Evolutionary conservation across 1,284 basidiomycete genomes (phyloP).

Genomic region (Cerioporus squamosus): DNA sequence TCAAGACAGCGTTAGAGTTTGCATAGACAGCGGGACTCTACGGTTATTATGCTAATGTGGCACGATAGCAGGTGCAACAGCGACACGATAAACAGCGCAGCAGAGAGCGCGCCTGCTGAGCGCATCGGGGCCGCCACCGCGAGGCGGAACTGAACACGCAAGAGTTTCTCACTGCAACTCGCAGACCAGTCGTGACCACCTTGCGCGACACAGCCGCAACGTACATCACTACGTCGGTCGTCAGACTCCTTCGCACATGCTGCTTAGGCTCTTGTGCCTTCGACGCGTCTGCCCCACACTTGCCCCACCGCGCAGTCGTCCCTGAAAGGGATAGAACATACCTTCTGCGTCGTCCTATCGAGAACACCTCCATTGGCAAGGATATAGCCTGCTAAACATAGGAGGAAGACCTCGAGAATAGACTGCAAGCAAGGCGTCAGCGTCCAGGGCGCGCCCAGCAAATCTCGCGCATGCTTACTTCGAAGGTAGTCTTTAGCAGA

Average conservation of each 20-base stretch:
- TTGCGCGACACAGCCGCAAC: no score
- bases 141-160: no score
- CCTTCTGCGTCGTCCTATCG: constrained; percentile 89
- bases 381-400: constrained; percentile 86
- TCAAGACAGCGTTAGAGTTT: neutral
- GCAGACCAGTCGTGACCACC: no score
- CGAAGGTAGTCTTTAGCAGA: constrained; percentile 56
- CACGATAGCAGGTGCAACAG: neutral
- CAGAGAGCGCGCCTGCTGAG: no score
- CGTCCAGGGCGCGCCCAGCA: no score
- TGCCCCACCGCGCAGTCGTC: neutral
- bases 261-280: neutral
- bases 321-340: constrained; percentile 37
- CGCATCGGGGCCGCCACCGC: no score
- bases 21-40: neutral
- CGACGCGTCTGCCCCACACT: neutral
- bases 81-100: neutral
- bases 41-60: neutral
- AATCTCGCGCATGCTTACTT: constrained; percentile 42
- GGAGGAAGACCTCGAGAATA: constrained; percentile 87
- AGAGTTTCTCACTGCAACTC: no score
- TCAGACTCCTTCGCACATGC: neutral
- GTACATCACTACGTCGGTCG: no score
- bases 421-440: constrained; percentile 54
- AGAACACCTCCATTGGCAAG: constrained; percentile 82